Evolutionary conservation across 805 yeast species (phyloP).

Genomic region (Saccharomycopsis sp.): DNA sequence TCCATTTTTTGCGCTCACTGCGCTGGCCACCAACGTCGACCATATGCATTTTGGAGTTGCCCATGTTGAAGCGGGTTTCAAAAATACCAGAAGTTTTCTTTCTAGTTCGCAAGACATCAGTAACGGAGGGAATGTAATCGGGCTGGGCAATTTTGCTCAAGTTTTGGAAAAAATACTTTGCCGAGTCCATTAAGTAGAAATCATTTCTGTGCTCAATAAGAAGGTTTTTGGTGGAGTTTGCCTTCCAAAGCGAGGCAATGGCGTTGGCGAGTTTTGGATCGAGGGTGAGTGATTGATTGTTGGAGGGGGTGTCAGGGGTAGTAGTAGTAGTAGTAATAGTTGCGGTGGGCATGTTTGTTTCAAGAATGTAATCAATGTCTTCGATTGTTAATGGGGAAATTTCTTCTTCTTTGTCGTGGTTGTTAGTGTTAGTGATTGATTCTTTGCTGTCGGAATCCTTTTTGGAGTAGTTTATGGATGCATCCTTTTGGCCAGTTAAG

Average conservation of each 20-base stretch:
- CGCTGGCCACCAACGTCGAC: conserved; percentile 94
- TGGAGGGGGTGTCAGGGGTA: conserved; percentile 37
- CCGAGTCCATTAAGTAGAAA: conserved; percentile 81
- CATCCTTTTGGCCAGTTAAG: too few relatives aligned
- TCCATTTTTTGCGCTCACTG: conserved; percentile 90
- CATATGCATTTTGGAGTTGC: conserved; percentile 46
- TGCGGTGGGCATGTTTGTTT: too few relatives aligned
- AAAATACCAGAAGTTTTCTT: conserved; percentile 89
- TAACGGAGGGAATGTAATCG: conserved; percentile 60
- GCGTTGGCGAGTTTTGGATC: conserved; percentile 40
- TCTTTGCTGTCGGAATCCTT: background rate
- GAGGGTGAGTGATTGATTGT: conserved; percentile 45
- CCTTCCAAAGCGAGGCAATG: conserved; percentile 44
- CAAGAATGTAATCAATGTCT: conserved; percentile 37
- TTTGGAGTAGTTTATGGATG: background rate
- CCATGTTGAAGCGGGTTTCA: conserved; percentile 70
- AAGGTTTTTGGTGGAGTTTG: conserved; percentile 49
- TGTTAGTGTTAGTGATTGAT: background rate
- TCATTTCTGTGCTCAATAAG: conserved; percentile 52
- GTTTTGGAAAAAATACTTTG: conserved; percentile 65
- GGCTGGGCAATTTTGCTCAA: conserved; percentile 50
- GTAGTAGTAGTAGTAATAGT: conserved; percentile 26
- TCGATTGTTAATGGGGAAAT: conserved; percentile 22
- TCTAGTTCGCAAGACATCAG: conserved; percentile 79
- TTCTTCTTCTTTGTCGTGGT: background rate